Conservation (phyloP, 164 flowering plant species). For the Vitis rupestris region DNA sequence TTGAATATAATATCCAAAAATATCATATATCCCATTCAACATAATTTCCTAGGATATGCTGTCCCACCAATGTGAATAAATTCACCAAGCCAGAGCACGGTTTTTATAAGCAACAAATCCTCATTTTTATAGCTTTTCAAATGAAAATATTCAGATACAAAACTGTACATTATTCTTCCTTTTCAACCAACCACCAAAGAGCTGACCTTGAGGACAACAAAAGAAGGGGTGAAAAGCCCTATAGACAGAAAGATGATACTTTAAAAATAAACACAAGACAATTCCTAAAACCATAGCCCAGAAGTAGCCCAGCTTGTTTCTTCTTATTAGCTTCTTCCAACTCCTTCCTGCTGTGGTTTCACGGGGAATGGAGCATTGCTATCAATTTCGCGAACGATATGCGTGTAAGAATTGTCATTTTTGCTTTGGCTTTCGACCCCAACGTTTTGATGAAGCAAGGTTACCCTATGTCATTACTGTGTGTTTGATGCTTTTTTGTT, state of each 20-base stretch:
- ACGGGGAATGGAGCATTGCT: too few relatives aligned
- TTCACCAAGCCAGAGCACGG: too few relatives aligned
- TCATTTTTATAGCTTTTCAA: slow-evolving; percentile 1
- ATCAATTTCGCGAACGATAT: too few relatives aligned
- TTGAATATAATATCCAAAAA: too few relatives aligned
- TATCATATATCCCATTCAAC: too few relatives aligned
- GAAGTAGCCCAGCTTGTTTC: background rate
- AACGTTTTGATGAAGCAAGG: too few relatives aligned
- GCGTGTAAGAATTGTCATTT: too few relatives aligned
- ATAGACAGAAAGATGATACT: slow-evolving; percentile 1
- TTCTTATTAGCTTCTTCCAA: background rate
- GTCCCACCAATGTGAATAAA: too few relatives aligned
- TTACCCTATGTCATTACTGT: slow-evolving; percentile 41
- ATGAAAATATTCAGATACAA: background rate
- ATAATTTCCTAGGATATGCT: too few relatives aligned
- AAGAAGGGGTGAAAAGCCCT: background rate
- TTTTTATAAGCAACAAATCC: background rate
- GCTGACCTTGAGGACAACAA: slow-evolving; percentile 3
- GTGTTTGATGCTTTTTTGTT: slow-evolving; percentile 40
- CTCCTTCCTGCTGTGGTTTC: too few relatives aligned
- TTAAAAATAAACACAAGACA: background rate
- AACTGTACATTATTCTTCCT: slow-evolving; percentile 36
- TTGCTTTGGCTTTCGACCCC: too few relatives aligned
- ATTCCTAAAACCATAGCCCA: background rate
- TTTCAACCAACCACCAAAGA: background rate